Conservation (phyloP, 805 yeast species). For the Starmera pachycereana region DNA sequence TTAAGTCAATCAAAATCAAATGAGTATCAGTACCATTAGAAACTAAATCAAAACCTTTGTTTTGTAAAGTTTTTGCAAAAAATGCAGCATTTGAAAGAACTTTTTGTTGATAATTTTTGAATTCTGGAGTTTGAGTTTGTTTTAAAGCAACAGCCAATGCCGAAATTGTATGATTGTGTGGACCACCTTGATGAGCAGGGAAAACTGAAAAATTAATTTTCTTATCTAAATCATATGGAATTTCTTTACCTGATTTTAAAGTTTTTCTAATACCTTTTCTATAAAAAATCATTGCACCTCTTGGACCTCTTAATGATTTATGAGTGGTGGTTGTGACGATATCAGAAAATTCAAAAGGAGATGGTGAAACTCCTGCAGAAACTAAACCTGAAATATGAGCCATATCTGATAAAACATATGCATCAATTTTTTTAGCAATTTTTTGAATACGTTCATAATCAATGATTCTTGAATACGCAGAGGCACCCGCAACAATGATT, state of each 20-base stretch:
- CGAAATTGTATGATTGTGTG: conserved; percentile 95
- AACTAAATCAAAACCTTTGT: conserved; percentile 65
- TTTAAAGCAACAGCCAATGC: conserved; percentile 93
- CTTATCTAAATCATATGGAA: conserved; percentile 78
- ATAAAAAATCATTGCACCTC: conserved; percentile 97
- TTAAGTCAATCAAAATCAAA: conserved; percentile 75
- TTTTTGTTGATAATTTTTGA: conserved; percentile 71
- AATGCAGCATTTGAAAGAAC: conserved; percentile 75
- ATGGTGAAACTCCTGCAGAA: conserved; percentile 88
- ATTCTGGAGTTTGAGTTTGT: conserved; percentile 86
- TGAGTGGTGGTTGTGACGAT: conserved; percentile 97
- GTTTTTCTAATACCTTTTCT: conserved; percentile 86
- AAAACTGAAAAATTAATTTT: conserved; percentile 93
- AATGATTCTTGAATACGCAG: conserved; percentile 86
- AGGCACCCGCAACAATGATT: conserved; percentile 92
- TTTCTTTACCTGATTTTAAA: conserved; percentile 77
- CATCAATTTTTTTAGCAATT: conserved; percentile 89
- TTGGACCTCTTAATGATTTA: conserved; percentile 96
- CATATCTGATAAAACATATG: conserved; percentile 90
- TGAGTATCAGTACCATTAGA: conserved; percentile 95
- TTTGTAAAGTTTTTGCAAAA: conserved; percentile 57
- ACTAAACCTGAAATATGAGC: conserved; percentile 95
- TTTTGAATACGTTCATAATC: conserved; percentile 86
- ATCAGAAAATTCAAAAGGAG: conserved; percentile 90
- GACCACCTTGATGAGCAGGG: conserved; percentile 99